phyloP scores from a whole-genome alignment of 768 basidiomycete species.

The Hygrocybe coccinea region DNA sequence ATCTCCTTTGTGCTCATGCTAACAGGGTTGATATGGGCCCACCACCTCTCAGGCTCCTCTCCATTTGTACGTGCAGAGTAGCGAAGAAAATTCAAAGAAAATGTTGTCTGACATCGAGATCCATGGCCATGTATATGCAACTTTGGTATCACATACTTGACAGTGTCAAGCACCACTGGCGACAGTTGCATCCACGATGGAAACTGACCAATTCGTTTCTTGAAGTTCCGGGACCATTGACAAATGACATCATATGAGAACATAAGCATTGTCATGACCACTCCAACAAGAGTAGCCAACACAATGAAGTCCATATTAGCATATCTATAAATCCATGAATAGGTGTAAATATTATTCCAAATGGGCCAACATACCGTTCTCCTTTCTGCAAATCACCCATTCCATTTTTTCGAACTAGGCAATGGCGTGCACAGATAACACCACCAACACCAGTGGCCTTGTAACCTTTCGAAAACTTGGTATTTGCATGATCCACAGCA shows the following conservation, averaged over 20 bases:
- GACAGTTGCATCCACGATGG: slow-evolving; percentile 1
- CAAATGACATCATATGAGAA: slow-evolving; percentile 31
- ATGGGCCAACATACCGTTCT: slow-evolving; percentile 22
- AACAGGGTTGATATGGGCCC: slow-evolving; percentile 23
- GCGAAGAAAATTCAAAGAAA: slow-evolving; percentile 11
- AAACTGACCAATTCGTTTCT: neutral
- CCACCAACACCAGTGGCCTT: no score
- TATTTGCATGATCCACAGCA: no score
- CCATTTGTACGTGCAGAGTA: slow-evolving; percentile 29
- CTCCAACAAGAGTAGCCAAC: slow-evolving; percentile 8
- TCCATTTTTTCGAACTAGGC: no score
- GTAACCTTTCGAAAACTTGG: no score
- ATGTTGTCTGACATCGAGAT: no score
- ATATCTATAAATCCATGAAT: no score
- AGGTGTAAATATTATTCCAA: neutral
- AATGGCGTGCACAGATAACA: no score
- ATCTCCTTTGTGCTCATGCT: no score
- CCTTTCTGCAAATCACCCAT: slow-evolving; percentile 35
- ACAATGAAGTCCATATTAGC: slow-evolving; percentile 29
- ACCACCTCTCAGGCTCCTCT: slow-evolving; percentile 25
- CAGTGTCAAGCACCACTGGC: neutral
- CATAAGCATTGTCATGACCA: slow-evolving; percentile 5
- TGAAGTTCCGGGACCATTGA: slow-evolving; percentile 15
- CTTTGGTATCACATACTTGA: no score
- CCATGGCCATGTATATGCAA: no score